Evolutionary conservation across 768 basidiomycete species (phyloP).

Genomic region (Suillus bovinus): DNA sequence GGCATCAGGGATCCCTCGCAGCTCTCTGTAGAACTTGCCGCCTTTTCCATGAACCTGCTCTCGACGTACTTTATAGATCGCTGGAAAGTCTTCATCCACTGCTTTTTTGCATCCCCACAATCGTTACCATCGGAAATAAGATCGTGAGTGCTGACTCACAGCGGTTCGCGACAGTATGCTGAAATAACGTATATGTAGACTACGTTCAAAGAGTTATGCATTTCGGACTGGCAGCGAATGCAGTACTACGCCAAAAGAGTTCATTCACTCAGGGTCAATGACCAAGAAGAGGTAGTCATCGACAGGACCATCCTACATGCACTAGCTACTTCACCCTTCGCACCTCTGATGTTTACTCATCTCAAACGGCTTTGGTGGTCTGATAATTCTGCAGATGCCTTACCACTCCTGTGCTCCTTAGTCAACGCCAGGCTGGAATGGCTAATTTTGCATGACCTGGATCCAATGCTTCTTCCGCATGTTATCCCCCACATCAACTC

Average conservation of each 20-base stretch:
- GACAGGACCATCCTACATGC: neutral
- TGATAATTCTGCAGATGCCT: slow-evolving; percentile 3
- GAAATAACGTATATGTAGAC: neutral
- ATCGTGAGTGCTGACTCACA: neutral
- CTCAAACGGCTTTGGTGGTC: slow-evolving; percentile 8
- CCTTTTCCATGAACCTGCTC: slow-evolving; percentile 4
- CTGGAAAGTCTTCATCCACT: slow-evolving; percentile 3
- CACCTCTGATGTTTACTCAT: slow-evolving; percentile 1
- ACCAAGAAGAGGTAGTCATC: slow-evolving; percentile 4
- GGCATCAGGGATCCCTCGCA: neutral
- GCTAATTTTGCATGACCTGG: neutral
- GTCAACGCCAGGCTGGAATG: neutral
- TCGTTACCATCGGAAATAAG: neutral
- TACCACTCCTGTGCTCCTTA: slow-evolving; percentile 1
- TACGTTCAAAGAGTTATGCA: neutral
- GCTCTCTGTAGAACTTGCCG: slow-evolving; percentile 6
- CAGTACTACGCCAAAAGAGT: slow-evolving; percentile 4
- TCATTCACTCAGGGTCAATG: neutral
- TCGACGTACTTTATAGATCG: slow-evolving; percentile 1
- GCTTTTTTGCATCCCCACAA: neutral
- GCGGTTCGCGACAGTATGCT: neutral
- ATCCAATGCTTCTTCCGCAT: neutral
- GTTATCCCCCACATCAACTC: neutral
- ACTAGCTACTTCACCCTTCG: neutral
- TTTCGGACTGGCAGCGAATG: slow-evolving; percentile 4